These are phyloP conservation scores for Hysterium pulicare DNA, from an alignment of 2,329 filamentous ascomycete species.

Conservation along the genomic window DNA sequence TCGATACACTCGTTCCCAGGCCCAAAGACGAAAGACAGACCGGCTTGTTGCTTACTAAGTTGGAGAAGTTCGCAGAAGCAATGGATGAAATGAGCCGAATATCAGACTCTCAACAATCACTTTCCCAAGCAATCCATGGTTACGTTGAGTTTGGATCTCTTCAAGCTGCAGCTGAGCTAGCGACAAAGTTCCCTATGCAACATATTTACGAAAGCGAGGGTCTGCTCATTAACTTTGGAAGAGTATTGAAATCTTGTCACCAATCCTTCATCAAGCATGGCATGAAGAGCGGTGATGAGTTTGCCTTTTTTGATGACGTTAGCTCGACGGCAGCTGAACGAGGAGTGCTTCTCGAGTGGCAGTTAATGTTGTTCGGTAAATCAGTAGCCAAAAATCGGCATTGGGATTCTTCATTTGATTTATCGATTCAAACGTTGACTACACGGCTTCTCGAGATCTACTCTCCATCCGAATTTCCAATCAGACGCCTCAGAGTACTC, in stretches of 20 bases:
- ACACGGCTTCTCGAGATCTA: constrained; percentile 29
- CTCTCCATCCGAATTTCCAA: constrained; percentile 20
- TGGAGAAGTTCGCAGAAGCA: constrained; percentile 64
- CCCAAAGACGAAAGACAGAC: constrained; percentile 55
- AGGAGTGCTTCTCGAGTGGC: constrained; percentile 43
- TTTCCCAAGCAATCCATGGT: constrained; percentile 59
- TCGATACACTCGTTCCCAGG: constrained; percentile 59
- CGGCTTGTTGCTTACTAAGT: constrained; percentile 60
- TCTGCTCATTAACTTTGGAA: constrained; percentile 53
- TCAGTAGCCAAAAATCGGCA: constrained; percentile 27
- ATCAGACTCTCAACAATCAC: constrained; percentile 57
- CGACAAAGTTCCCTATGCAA: constrained; percentile 50
- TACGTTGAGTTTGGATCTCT: constrained; percentile 59
- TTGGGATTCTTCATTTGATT: constrained; percentile 25
- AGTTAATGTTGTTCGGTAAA: constrained; percentile 33
- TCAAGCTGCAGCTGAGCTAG: constrained; percentile 48
- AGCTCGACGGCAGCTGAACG: constrained; percentile 24
- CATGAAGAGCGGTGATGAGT: constrained; percentile 53
- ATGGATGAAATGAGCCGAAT: constrained; percentile 53
- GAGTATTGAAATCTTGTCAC: constrained; percentile 58
- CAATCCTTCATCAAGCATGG: constrained; percentile 45
- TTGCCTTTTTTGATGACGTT: constrained; percentile 34
- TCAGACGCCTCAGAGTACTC: constrained; percentile 28
- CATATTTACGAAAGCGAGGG: constrained; percentile 54
- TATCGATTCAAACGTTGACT: constrained; percentile 19